A percentile compares a stretch with the other conserved stretches of the same genome.
Evolutionary conservation across 176 grass and related monocot species (phyloP).

Genomic region (Oryza glaberrima): DNA sequence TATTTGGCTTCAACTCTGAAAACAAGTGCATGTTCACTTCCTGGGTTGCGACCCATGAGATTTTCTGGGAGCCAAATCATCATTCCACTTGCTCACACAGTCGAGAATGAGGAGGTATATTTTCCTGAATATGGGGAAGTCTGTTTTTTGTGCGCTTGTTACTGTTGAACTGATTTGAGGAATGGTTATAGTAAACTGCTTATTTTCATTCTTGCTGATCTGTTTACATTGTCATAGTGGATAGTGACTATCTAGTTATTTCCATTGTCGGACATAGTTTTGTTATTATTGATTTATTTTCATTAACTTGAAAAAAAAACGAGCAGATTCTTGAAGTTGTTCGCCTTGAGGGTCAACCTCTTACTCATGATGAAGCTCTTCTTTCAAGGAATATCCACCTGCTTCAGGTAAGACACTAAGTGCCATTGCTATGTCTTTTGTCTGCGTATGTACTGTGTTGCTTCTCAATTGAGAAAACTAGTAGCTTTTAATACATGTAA

Average conservation of each 20-base stretch:
- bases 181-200: not conserved
- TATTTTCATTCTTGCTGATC: not conserved
- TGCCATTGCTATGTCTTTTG: not conserved
- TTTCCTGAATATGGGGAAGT: not conserved
- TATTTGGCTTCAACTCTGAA: conserved; percentile 85
- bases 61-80: conserved; percentile 93
- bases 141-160: not conserved
- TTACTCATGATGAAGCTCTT: conserved; percentile 74
- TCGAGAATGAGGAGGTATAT: conserved; percentile 95
- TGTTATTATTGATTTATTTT: not conserved
- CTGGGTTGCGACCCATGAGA: conserved; percentile 65
- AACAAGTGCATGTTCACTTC: conserved; percentile 56
- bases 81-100: conserved; percentile 90
- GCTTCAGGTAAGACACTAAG: conserved; percentile 62
- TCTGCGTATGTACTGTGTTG: not conserved
- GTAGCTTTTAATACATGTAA: not conserved
- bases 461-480: not conserved
- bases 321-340: conserved; percentile 94
- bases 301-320: conserved; percentile 14
- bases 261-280: not conserved
- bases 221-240: conserved; percentile 5
- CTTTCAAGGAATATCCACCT: conserved; percentile 84
- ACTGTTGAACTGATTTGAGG: not conserved
- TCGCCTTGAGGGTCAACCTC: conserved; percentile 78
- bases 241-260: not conserved